A percentile compares a stretch with the other conserved stretches of the same genome.
Evolutionary conservation across 495 filamentous ascomycete genomes (phyloP).

Genomic region (Opeltia flavorubescens): DNA sequence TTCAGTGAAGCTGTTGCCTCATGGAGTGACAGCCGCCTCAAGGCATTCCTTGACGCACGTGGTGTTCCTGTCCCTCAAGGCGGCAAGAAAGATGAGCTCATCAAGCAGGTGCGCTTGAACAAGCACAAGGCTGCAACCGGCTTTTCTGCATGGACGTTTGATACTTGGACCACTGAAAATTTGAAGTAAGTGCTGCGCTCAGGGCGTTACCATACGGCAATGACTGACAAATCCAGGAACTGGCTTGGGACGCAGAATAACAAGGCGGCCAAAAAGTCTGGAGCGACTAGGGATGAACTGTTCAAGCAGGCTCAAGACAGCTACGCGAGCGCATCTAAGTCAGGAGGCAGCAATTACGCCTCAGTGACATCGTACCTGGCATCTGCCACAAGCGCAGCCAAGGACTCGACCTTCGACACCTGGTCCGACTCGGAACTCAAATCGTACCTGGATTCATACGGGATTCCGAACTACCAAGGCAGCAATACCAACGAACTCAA

Average conservation of each 20-base stretch:
- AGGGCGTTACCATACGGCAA: background rate
- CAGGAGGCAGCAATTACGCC: constrained; percentile 54
- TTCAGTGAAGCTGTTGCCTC: constrained; percentile 48
- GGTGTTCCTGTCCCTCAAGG: constrained; percentile 56
- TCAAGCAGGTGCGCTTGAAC: constrained; percentile 58
- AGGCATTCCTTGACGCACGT: constrained; percentile 49
- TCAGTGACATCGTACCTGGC: constrained; percentile 62
- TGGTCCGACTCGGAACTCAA: constrained; percentile 78
- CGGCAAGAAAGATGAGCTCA: constrained; percentile 64
- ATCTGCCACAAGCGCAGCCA: constrained; percentile 51
- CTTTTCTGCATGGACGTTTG: constrained; percentile 71
- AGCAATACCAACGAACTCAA: constrained; percentile 49
- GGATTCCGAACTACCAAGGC: constrained; percentile 58
- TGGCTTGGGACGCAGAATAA: constrained; percentile 57
- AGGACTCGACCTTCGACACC: constrained; percentile 58
- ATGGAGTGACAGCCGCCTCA: constrained; percentile 65
- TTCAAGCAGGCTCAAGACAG: constrained; percentile 53
- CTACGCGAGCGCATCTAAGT: constrained; percentile 55
- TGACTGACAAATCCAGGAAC: constrained; percentile 29
- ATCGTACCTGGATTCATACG: constrained; percentile 68
- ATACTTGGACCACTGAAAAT: constrained; percentile 67
- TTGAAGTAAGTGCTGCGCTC: constrained; percentile 38
- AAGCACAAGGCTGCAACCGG: constrained; percentile 58
- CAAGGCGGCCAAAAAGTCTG: constrained; percentile 47
- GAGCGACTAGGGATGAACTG: constrained; percentile 58